Conservation (phyloP, 176 grass and related monocot species). For the Ampelocalamus luodianensis region DNA sequence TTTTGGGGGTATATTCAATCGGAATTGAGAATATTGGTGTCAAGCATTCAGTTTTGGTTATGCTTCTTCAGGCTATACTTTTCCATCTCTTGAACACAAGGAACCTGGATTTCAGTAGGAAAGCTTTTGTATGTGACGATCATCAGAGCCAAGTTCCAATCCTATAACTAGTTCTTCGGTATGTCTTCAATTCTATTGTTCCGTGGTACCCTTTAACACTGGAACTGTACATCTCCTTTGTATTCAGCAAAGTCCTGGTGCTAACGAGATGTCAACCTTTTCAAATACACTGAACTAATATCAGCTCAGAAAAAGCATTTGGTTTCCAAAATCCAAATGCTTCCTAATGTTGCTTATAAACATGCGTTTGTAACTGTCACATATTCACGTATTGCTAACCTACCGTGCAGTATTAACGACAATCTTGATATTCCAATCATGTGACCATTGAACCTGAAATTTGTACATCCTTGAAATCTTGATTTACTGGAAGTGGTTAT, state of each 20-base stretch:
- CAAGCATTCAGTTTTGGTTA: too few species aligned
- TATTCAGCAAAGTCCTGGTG: neutral
- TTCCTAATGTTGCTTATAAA: too few species aligned
- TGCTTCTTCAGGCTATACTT: too few species aligned
- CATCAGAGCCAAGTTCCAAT: constrained; percentile 31
- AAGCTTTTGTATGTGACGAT: constrained; percentile 38
- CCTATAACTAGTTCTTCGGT: constrained; percentile 33
- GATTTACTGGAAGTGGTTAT: too few species aligned
- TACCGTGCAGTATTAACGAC: too few species aligned
- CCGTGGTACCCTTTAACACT: neutral
- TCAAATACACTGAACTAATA: neutral
- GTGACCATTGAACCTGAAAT: too few species aligned
- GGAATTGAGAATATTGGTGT: constrained; percentile 66
- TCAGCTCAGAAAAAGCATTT: neutral
- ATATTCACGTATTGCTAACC: too few species aligned
- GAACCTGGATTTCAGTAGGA: constrained; percentile 46
- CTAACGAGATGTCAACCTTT: neutral
- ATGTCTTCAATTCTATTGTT: constrained; percentile 6
- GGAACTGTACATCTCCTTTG: neutral
- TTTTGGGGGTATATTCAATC: constrained; percentile 71
- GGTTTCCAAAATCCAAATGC: neutral
- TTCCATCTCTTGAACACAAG: constrained; percentile 52
- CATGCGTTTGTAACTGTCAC: too few species aligned
- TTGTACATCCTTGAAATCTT: too few species aligned
- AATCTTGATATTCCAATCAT: too few species aligned